Conservation (phyloP, 768 basidiomycete species). For the Phylloporus scabripes region DNA sequence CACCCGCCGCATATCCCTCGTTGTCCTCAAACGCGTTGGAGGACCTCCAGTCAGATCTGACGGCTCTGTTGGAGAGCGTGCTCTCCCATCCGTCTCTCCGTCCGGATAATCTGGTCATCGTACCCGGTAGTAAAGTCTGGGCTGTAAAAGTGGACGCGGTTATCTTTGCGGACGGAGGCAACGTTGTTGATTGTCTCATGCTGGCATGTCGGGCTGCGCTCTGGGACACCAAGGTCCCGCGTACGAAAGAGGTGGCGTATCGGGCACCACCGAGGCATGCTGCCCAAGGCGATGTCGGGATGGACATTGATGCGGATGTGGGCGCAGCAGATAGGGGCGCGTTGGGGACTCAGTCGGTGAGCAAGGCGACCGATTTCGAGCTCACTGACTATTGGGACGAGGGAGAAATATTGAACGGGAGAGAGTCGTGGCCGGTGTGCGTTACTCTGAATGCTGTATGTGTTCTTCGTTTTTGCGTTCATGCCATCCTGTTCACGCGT, state of each 20-base stretch:
- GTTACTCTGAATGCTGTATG: conserved; percentile 74
- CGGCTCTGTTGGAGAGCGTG: conserved; percentile 54
- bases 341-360: conserved; percentile 49
- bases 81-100: conserved; percentile 63
- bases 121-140: conserved; percentile 66
- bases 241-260: conserved; percentile 67
- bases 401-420: conserved; percentile 58
- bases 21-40: conserved; percentile 60
- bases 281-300: conserved; percentile 32
- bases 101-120: conserved; percentile 57
- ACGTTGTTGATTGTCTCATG: conserved; percentile 72
- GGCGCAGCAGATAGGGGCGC: conserved; percentile 37
- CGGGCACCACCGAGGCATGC: conserved; percentile 37
- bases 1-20: conserved; percentile 75
- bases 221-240: conserved; percentile 76
- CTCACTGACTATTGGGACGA: conserved; percentile 86
- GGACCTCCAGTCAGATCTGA: conserved; percentile 71
- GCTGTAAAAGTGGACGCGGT: conserved; percentile 69
- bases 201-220: conserved; percentile 74
- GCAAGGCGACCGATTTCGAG: conserved; percentile 72
- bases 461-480: conserved; percentile 8
- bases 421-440: conserved; percentile 68
- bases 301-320: conserved; percentile 47
- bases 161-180: conserved; percentile 69
- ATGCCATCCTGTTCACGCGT: background rate